A percentile compares a stretch with the other conserved stretches of the same genome.
Conservation (phyloP, 2,329 filamentous ascomycete species). For the Fusarium verrucosum region DNA sequence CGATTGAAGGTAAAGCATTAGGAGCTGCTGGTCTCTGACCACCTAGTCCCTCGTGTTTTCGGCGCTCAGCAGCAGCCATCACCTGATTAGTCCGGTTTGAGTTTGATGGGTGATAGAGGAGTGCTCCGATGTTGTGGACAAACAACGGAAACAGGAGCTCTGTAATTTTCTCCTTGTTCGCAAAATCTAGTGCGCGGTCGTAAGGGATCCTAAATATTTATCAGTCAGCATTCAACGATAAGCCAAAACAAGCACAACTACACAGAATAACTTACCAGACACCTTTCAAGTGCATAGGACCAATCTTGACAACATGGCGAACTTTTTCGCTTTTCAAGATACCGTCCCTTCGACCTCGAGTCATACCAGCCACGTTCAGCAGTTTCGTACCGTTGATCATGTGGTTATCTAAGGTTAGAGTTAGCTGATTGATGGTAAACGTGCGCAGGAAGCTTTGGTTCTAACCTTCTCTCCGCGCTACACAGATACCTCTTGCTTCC, state of each 20-base stretch:
- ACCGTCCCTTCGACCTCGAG: slow-evolving; percentile 90
- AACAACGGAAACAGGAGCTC: slow-evolving; percentile 95
- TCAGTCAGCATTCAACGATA: slow-evolving; percentile 37
- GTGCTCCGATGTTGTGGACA: slow-evolving; percentile 93
- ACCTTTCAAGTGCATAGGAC: slow-evolving; percentile 98
- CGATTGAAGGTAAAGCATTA: slow-evolving; percentile 71
- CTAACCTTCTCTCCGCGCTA: slow-evolving; percentile 89
- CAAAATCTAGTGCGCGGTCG: slow-evolving; percentile 96
- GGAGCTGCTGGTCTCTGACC: slow-evolving; percentile 64
- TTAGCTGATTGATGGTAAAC: slow-evolving; percentile 7
- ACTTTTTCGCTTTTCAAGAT: slow-evolving; percentile 98
- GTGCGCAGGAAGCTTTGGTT: slow-evolving; percentile 1
- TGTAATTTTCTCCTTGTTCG: slow-evolving; percentile 99
- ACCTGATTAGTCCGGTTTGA: slow-evolving; percentile 83
- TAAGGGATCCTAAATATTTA: slow-evolving; percentile 83
- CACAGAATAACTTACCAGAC: slow-evolving; percentile 76
- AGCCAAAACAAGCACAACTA: slow-evolving; percentile 13
- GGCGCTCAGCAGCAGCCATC: slow-evolving; percentile 83
- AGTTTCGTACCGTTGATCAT: slow-evolving; percentile 99
- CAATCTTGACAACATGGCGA: slow-evolving; percentile 97
- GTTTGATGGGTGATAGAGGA: slow-evolving; percentile 94
- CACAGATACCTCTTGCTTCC: slow-evolving; percentile 94
- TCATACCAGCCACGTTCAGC: slow-evolving; percentile 98
- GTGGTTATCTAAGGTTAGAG: slow-evolving; percentile 77
- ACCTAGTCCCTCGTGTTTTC: slow-evolving; percentile 74